phyloP scores from a whole-genome alignment of 106 monocot genomes.

The Dendrobium chrysotoxum region DNA sequence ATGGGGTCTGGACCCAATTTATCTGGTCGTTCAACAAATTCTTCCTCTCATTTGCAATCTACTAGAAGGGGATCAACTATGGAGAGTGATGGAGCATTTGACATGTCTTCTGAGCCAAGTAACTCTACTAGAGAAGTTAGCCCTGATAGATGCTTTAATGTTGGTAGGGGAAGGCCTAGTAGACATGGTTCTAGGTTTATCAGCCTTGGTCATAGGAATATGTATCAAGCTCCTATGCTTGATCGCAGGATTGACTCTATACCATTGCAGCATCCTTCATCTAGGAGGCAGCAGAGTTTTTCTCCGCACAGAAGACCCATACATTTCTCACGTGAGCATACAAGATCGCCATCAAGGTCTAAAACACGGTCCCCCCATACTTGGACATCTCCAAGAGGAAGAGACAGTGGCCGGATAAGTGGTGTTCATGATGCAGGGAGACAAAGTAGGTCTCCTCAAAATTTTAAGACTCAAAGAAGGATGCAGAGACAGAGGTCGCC shows the following conservation, averaged over 20 bases:
- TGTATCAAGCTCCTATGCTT: conserved; percentile 18
- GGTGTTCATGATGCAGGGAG: conserved; percentile 15
- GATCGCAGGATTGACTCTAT: conserved; percentile 21
- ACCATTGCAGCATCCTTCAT: conserved; percentile 13
- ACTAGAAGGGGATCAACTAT: conserved; percentile 32
- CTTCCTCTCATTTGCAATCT: conserved; percentile 16
- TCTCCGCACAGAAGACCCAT: conserved; percentile 40
- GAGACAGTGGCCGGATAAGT: conserved; percentile 16
- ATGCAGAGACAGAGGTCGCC: conserved; percentile 26
- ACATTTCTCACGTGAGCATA: conserved; percentile 25
- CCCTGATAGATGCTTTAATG: conserved; percentile 23
- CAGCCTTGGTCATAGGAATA: conserved; percentile 18
- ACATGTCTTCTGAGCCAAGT: conserved; percentile 11
- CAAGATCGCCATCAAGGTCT: conserved; percentile 66
- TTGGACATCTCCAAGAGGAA: conserved; percentile 48
- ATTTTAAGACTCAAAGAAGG: conserved; percentile 23
- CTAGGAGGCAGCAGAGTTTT: conserved; percentile 37
- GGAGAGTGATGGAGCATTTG: conserved; percentile 31
- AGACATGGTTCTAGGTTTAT: conserved; percentile 26
- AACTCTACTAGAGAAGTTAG: conserved; percentile 38
- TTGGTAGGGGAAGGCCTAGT: conserved; percentile 16
- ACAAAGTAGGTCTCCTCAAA: conserved; percentile 35
- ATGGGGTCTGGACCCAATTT: conserved; percentile 12
- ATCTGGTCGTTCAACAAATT: conserved; percentile 14
- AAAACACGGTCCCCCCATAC: conserved; percentile 62